phyloP scores from a whole-genome alignment of 495 filamentous ascomycete species.

The Aspergillus bridgeri region DNA sequence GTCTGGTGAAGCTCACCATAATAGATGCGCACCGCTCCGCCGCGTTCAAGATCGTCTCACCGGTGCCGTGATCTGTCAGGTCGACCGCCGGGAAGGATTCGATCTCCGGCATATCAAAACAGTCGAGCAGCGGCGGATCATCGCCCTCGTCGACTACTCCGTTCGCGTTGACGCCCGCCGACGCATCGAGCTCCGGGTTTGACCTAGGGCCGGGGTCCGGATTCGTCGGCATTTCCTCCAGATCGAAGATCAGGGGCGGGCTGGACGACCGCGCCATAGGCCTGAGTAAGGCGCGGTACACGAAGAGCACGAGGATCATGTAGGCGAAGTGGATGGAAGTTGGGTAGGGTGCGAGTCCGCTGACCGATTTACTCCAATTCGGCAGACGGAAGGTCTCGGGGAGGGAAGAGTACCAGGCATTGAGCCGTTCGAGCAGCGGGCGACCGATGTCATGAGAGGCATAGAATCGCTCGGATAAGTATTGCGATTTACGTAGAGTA shows the following conservation, averaged over 20 bases:
- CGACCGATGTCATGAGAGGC: constrained; percentile 29
- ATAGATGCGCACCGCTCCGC: constrained; percentile 36
- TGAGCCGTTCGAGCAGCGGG: constrained; percentile 25
- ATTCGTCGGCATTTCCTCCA: constrained; percentile 26
- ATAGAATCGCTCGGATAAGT: constrained; percentile 26
- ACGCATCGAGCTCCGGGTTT: not conserved
- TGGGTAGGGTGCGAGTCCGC: constrained; percentile 27
- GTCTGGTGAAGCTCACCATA: constrained; percentile 28
- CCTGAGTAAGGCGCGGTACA: constrained; percentile 36
- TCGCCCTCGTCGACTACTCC: constrained; percentile 1
- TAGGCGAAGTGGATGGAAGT: constrained; percentile 37
- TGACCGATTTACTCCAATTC: constrained; percentile 33
- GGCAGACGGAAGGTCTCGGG: constrained; percentile 27
- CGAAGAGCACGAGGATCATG: constrained; percentile 32
- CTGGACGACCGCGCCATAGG: constrained; percentile 33
- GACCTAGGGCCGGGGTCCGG: constrained; percentile 6
- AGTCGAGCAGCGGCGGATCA: constrained; percentile 22
- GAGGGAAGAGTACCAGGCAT: constrained; percentile 31
- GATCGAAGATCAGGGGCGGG: constrained; percentile 33
- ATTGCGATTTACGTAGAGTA: constrained; percentile 32
- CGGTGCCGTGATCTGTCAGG: constrained; percentile 24
- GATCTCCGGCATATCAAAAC: constrained; percentile 21
- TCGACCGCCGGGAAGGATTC: constrained; percentile 26
- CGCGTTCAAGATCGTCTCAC: constrained; percentile 28
- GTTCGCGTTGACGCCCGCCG: constrained; percentile 4